These are phyloP conservation scores for Erodium texanum DNA, from an alignment of 441 rosid species.

Conservation along the genomic window DNA sequence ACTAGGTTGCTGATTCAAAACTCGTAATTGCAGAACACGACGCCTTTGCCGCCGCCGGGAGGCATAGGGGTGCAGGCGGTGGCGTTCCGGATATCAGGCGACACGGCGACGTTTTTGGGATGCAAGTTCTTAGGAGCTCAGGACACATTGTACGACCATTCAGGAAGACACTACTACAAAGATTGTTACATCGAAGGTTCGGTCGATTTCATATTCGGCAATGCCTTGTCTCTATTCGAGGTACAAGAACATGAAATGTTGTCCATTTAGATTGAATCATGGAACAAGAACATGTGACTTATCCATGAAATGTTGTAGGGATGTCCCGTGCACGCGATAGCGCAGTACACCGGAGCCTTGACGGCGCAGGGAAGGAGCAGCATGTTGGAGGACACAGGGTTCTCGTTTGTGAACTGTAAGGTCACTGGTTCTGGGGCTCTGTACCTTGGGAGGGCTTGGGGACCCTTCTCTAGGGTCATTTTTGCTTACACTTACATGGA, in stretches of 20 bases:
- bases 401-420: conserved; percentile 88
- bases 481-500: conserved; percentile 97
- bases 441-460: conserved; percentile 95
- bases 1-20: no score
- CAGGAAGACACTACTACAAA: conserved; percentile 92
- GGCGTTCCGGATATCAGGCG: conserved; percentile 83
- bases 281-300: no score
- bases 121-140: conserved; percentile 86
- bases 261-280: no score
- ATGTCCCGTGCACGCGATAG: conserved; percentile 88
- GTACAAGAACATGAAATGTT: conserved; percentile 31
- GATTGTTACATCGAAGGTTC: conserved; percentile 96
- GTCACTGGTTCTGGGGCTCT: conserved; percentile 97
- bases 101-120: conserved; percentile 72
- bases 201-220: conserved; percentile 90
- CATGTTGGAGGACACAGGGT: conserved; percentile 85
- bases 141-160: conserved; percentile 86
- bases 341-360: conserved; percentile 53
- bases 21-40: conserved; percentile 84
- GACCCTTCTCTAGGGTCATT: conserved; percentile 90
- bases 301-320: no score
- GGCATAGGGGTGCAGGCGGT: conserved; percentile 88
- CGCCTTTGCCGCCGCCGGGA: conserved; percentile 85
- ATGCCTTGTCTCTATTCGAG: conserved; percentile 88
- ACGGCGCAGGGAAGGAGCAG: conserved; percentile 88